Evolutionary conservation across 805 yeast genomes (phyloP), one percentile per base, ranked within the genome.

Genomic region (Sugiyamaella chiloensis): DNA sequence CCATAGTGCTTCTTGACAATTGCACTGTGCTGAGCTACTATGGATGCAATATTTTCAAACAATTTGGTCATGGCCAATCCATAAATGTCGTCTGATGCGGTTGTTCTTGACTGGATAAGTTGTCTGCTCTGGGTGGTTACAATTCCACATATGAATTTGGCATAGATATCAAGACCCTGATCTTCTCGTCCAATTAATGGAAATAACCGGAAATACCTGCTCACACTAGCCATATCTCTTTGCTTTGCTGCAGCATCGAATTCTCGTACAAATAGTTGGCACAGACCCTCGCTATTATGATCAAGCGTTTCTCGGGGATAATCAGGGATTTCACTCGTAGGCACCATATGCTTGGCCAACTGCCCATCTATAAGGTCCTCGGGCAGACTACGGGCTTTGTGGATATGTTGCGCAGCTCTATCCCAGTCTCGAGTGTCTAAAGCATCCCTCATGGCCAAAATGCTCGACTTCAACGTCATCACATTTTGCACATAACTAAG

Each of bases 271-370:
- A 90, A 88, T 2, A 79, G 66, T 0, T 62, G 61, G 4, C 78
- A 80, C 49, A 93, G 70, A 30, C 80, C 74, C 1, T 67, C 69
- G 3, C 80, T 74, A 81, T 95, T 86, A 11, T 69, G 69, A 1
- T 68, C 60, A 1, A 93, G 58, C 0, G 85, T 67, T 1, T 67
- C 73, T 7, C 63, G 60, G 0, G 99, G 98, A 44, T 76, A 68
- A 43, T 87, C 95, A 0, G 96, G 96, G 12, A 89, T 73, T 47
- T 87, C 95, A 8, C 85, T 72, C 0, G 95, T 81, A 0, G 99
- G 99, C 14, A 91, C 91, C 58, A 85, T 86, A 39, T 74, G 80
- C 42, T 81, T 75, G 1, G 95, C 91, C 64, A 84, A 89, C 46
- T 77, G 71, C 16, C 96, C 90, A 12, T 66, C 69, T 12, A 85